These are phyloP conservation scores for Dipodascus albidus DNA, from an alignment of 805 yeast genomes.

Conservation along the genomic window DNA sequence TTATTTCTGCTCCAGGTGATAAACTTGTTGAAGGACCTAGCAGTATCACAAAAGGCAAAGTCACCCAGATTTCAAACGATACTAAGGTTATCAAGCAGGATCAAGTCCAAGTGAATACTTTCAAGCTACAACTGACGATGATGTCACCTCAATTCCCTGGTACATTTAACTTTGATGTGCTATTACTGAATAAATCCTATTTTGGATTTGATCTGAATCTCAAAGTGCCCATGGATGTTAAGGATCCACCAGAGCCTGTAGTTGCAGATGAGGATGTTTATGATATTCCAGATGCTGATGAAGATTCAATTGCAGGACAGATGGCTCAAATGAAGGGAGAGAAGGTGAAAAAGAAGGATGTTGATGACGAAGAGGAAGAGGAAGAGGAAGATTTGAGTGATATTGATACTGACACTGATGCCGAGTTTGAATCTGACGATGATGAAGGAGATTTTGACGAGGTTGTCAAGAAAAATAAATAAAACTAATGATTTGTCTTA, in stretches of 20 bases:
- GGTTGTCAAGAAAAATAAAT: not conserved
- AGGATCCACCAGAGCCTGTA: conserved; percentile 34
- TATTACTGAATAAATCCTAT: conserved; percentile 62
- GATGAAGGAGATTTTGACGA: conserved; percentile 5
- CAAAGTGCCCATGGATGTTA: conserved; percentile 60
- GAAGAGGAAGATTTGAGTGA: conserved; percentile 38
- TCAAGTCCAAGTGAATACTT: conserved; percentile 48
- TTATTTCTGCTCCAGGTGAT: conserved; percentile 66
- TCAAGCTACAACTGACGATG: conserved; percentile 59
- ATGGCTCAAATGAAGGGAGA: conserved; percentile 60
- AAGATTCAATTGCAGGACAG: conserved; percentile 66
- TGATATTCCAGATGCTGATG: conserved; percentile 62
- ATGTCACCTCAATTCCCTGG: conserved; percentile 75
- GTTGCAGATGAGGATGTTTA: conserved; percentile 27
- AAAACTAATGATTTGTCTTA: no score
- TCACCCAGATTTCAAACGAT: conserved; percentile 34
- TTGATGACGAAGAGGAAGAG: conserved; percentile 30
- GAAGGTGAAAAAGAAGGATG: conserved; percentile 32
- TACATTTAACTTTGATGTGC: conserved; percentile 52
- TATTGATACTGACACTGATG: conserved; percentile 55
- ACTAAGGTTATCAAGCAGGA: conserved; percentile 22
- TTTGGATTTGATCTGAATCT: conserved; percentile 73
- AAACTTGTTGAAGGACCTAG: conserved; percentile 65
- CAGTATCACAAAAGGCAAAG: conserved; percentile 35
- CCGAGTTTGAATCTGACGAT: conserved; percentile 32